A percentile compares a stretch with the other conserved stretches of the same genome.
Conservation (phyloP, 495 filamentous ascomycete species). For the Talaromyces adpressus region DNA sequence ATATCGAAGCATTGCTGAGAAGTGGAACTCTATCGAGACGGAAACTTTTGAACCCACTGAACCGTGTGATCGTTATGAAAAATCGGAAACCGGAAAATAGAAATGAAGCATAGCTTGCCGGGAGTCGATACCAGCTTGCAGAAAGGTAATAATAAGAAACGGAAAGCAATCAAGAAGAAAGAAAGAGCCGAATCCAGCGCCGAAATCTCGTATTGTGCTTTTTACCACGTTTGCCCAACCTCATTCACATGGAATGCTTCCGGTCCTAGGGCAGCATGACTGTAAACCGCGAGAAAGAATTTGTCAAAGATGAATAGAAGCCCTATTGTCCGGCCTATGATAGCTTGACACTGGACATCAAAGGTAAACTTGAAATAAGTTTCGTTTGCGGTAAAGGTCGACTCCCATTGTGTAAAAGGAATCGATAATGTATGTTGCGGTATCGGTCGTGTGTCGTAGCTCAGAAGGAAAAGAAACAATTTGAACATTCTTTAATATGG, state of each 20-base stretch:
- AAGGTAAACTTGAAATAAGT: not conserved
- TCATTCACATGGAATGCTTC: not conserved
- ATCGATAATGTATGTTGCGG: not conserved
- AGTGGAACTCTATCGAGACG: slow-evolving; percentile 1
- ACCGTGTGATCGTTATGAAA: not conserved
- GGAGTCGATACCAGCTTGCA: not conserved
- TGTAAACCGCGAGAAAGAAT: not conserved
- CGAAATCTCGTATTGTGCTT: not conserved
- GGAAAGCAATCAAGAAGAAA: not conserved
- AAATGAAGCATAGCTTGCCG: not conserved
- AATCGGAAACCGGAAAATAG: not conserved
- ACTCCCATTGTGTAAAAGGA: not conserved
- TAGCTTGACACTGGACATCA: not conserved
- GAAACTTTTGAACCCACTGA: slow-evolving; percentile 7
- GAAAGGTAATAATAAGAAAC: not conserved
- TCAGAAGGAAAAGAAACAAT: not conserved
- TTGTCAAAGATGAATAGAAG: not conserved
- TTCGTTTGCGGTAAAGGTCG: not conserved
- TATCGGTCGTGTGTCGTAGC: not conserved
- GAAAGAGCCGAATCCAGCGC: not conserved
- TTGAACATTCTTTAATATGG: not conserved
- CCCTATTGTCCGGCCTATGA: not conserved
- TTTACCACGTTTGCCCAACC: not conserved
- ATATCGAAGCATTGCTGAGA: slow-evolving; percentile 3
- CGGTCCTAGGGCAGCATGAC: not conserved